These are phyloP conservation scores for Trichoderma afroharzianum DNA, from an alignment of 2,329 filamentous ascomycete genomes.

Conservation along the genomic window DNA sequence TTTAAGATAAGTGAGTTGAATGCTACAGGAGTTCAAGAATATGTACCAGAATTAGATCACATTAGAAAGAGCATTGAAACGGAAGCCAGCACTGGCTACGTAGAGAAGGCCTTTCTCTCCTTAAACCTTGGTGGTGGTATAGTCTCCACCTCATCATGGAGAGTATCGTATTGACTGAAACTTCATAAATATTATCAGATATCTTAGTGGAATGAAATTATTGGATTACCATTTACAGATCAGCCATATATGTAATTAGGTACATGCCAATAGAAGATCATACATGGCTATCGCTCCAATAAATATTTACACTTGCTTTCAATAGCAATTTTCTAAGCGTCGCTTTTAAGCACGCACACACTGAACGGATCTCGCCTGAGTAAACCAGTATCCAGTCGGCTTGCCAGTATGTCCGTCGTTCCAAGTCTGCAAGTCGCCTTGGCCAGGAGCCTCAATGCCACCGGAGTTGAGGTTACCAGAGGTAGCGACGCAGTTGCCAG, in stretches of 20 bases:
- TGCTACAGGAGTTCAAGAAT: too few relatives aligned
- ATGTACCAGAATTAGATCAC: too few relatives aligned
- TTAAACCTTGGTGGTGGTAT: too few relatives aligned
- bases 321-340: not conserved
- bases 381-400: not conserved
- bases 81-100: not conserved
- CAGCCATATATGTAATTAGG: not conserved
- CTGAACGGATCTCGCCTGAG: not conserved
- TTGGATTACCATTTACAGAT: not conserved
- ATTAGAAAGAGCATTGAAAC: too few relatives aligned
- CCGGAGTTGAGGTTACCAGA: not conserved
- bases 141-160: not conserved
- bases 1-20: not conserved
- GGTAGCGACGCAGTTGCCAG: not conserved
- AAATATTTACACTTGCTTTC: not conserved
- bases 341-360: not conserved
- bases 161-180: not conserved
- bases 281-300: not conserved
- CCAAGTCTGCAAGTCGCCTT: not conserved
- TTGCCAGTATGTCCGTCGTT: not conserved
- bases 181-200: not conserved
- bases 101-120: not conserved
- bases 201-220: not conserved
- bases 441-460: not conserved
- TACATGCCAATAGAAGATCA: not conserved